Percentiles rank a stretch among this genome's conserved stretches.
Conservation (phyloP, 1,284 basidiomycete species). For the Phellinidium pouzarii region DNA sequence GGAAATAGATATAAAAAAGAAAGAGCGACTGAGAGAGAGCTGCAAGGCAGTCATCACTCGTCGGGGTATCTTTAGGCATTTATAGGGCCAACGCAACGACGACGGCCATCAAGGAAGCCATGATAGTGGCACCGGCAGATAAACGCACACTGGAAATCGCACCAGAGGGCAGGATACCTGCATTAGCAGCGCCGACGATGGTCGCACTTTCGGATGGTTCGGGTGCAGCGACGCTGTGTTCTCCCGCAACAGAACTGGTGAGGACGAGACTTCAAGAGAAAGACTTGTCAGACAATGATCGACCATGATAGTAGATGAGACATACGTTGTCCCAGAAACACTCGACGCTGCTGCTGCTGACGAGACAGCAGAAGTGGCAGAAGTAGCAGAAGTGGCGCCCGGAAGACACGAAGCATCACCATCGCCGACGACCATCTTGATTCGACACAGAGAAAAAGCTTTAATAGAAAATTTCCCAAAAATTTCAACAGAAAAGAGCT, state of each 20-base stretch:
- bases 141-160: slow-evolving; percentile 22
- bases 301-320: slow-evolving; percentile 13
- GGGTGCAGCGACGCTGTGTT: slow-evolving; percentile 22
- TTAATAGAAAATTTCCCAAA: slow-evolving; percentile 8
- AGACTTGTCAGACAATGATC: not conserved
- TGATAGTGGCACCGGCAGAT: slow-evolving; percentile 10
- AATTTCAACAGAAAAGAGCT: slow-evolving; percentile 25
- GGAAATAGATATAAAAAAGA: slow-evolving; percentile 3
- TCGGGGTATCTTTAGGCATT: slow-evolving; percentile 12
- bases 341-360: slow-evolving; percentile 5
- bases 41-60: not conserved
- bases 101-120: slow-evolving; percentile 6
- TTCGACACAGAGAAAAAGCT: slow-evolving; percentile 1
- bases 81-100: slow-evolving; percentile 13
- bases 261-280: not conserved
- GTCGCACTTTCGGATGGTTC: slow-evolving; percentile 21
- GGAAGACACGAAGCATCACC: slow-evolving; percentile 44
- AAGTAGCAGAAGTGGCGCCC: slow-evolving; percentile 22
- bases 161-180: slow-evolving; percentile 34
- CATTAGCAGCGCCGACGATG: slow-evolving; percentile 48
- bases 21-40: not conserved
- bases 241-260: slow-evolving; percentile 19
- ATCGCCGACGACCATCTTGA: slow-evolving; percentile 47
- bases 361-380: not conserved
- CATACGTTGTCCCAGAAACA: slow-evolving; percentile 22